phyloP scores from a whole-genome alignment of 495 filamentous ascomycete genomes.

The Parathielavia hyrcaniae region DNA sequence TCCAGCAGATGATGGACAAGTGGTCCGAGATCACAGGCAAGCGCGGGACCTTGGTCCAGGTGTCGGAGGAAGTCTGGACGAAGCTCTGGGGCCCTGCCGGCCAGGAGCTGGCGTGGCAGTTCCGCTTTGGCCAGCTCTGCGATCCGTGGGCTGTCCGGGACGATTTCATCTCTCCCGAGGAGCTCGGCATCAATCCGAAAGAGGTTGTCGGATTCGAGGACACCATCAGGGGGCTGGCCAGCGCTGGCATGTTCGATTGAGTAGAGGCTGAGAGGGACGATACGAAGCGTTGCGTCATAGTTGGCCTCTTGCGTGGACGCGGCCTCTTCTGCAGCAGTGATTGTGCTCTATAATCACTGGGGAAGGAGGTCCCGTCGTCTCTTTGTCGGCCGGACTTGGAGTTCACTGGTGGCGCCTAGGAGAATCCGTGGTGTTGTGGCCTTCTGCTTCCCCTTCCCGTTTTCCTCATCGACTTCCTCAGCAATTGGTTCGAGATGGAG shows the following conservation, averaged over 20 bases:
- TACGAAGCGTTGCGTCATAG: no score
- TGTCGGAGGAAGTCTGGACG: slow-evolving; percentile 13
- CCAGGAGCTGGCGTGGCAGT: slow-evolving; percentile 17
- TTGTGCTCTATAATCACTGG: no score
- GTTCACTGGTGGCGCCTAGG: no score
- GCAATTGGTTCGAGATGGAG: no score
- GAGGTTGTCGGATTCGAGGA: slow-evolving; percentile 20
- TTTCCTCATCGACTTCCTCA: no score
- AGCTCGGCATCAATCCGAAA: slow-evolving; percentile 15
- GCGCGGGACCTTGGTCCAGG: slow-evolving; percentile 12
- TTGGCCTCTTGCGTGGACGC: no score
- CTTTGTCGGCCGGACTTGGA: no score
- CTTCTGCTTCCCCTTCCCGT: no score
- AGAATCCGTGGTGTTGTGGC: no score
- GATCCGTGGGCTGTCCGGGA: slow-evolving; percentile 15
- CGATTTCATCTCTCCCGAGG: slow-evolving; percentile 14
- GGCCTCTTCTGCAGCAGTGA: no score
- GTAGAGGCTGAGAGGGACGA: no score
- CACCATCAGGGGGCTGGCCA: slow-evolving; percentile 3
- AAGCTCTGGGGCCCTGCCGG: slow-evolving; percentile 15
- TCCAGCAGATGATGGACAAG: slow-evolving; percentile 20
- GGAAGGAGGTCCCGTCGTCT: no score
- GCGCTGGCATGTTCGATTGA: neutral
- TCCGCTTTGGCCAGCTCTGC: slow-evolving; percentile 21
- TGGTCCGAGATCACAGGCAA: slow-evolving; percentile 19